Evolutionary conservation across 148 eudicot genomes (phyloP), one percentile per base, ranked within the genome.

Genomic region (Amaranthus palmeri): DNA sequence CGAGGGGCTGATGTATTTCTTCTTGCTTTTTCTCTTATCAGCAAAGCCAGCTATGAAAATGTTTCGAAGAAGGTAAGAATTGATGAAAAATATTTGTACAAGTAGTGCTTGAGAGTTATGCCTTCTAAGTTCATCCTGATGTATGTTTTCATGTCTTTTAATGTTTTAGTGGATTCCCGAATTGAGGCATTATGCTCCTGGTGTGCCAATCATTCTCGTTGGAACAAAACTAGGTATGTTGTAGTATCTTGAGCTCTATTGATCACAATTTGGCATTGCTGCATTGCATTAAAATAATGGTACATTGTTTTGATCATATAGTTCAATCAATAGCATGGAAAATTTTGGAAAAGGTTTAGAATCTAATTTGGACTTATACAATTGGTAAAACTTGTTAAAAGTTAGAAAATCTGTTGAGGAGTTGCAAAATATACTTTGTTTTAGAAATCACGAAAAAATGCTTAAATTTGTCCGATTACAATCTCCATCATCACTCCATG

Each of bases 141-240:
- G 11, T 44, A 69, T 68, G 57, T 50, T 51, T 67, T 54, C 53
- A 5, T 76, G 51, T 76, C 45, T 74, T 18, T 70, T 8, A 66
- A 47, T 54, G 10, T 76, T 76, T 13, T 76, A 83, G 83, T 83
- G 85, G 85, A 77, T 88, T 75, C 86, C 93, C 67, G 97, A 91
- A 79, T 78, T 88, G 84, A 84, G 90, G 86, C 93, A 88, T 84
- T 88, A 91, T 81, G 97, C 92, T 70, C 93, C 97, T 58, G 92
- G 93, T 55, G 93, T 91, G 65, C 93, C 97, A 69, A 66, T 91
- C 50, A 85, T 91, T 74, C 90, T 91, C 69, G 92, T 91, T 68
- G 97, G 93, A 78, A 87, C 97, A 73, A 91, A 91, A 86, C 90
- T 89, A 49, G 97, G 97, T 88, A 54, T 70, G 83, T 57, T 73